phyloP scores from a whole-genome alignment of 1,284 basidiomycete genomes.

The Flammula alnicola region DNA sequence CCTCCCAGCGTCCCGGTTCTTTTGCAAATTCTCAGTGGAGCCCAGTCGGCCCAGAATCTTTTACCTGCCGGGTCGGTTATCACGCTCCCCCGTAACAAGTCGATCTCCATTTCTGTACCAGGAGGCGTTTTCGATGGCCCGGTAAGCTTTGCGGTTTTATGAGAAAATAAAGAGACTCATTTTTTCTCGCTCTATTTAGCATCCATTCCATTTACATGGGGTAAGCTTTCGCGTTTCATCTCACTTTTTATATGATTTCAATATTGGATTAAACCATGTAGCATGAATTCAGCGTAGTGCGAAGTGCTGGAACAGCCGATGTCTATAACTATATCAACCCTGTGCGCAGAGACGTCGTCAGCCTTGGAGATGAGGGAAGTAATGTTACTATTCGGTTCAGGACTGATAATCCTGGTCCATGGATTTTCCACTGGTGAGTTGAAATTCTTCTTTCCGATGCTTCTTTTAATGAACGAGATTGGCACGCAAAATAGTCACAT shows the following conservation, averaged over 20 bases:
- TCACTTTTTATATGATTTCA: no score
- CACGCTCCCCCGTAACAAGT: slow-evolving; percentile 20
- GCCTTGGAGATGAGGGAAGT: slow-evolving; percentile 32
- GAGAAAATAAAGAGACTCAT: no score
- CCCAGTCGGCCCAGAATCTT: slow-evolving; percentile 37
- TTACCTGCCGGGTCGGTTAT: slow-evolving; percentile 37
- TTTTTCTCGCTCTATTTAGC: slow-evolving; percentile 19
- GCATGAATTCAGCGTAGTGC: slow-evolving; percentile 39
- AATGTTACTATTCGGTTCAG: slow-evolving; percentile 41
- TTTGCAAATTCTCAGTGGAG: slow-evolving; percentile 51
- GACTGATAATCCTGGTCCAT: slow-evolving; percentile 45
- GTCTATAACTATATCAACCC: slow-evolving; percentile 42
- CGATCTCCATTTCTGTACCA: slow-evolving; percentile 31
- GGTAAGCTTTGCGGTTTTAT: slow-evolving; percentile 30
- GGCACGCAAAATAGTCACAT: slow-evolving; percentile 30
- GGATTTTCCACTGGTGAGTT: slow-evolving; percentile 48
- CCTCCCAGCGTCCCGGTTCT: slow-evolving; percentile 40
- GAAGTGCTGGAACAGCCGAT: slow-evolving; percentile 35
- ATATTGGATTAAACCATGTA: slow-evolving; percentile 8
- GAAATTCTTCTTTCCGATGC: background rate
- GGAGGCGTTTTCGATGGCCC: slow-evolving; percentile 38
- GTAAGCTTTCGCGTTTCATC: slow-evolving; percentile 33
- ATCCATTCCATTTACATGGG: slow-evolving; percentile 47
- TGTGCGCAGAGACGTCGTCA: slow-evolving; percentile 43
- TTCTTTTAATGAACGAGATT: background rate